Base-by-base conservation (phyloP, 2,329 filamentous ascomycete genomes). In the Diaporthe vaccinii region DNA sequence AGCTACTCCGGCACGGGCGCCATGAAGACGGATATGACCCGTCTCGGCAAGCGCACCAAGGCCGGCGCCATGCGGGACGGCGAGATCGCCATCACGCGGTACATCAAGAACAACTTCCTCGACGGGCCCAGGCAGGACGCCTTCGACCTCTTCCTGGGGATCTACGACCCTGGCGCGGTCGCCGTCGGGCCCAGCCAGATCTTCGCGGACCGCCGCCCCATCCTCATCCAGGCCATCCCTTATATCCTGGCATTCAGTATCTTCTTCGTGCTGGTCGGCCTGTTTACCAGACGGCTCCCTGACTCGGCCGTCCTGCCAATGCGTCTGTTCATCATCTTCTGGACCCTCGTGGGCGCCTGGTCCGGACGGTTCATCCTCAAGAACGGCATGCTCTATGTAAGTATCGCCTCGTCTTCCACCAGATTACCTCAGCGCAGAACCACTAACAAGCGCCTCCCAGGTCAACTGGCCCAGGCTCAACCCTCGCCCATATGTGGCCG, bases 401-500 rank as follows among this genome's bases (percentile, higher is more conserved):
- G 95, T 92, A 61, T 39, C 59, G 9, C 15, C 62, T 6, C 36
- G 10, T 20, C 17, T 41, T 36, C 51, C 12, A 72, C 77, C 80
- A 57, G 65, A 2, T 22, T 12, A n/a, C 2, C 9, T 1, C 25
- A n/a, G 34, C 8, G 3, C n/a, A 41, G 4, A 5, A 12, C 12
- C 5, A 73, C 78, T 82, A 75, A 82, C 75, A 67, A 67, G 0
- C 4, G 3, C 17, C n/a, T 61, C 70, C 59, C 77, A 98, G 95
- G 96, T 98, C 79, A 98, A 98, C 85, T 99, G 97, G 97, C 97
- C 97, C 14, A 98, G 98, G 82, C 91, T 99, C 65, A 98, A 97
- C 83, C 96, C 95, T 15, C 93, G 95, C 22, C 91, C 94, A 3
- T 97, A 94, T 85, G 96, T 95, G 3, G 90, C 91, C 9, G 97